These are phyloP conservation scores for Penicillium parvum DNA, from an alignment of 495 filamentous ascomycete species.

Conservation along the genomic window DNA sequence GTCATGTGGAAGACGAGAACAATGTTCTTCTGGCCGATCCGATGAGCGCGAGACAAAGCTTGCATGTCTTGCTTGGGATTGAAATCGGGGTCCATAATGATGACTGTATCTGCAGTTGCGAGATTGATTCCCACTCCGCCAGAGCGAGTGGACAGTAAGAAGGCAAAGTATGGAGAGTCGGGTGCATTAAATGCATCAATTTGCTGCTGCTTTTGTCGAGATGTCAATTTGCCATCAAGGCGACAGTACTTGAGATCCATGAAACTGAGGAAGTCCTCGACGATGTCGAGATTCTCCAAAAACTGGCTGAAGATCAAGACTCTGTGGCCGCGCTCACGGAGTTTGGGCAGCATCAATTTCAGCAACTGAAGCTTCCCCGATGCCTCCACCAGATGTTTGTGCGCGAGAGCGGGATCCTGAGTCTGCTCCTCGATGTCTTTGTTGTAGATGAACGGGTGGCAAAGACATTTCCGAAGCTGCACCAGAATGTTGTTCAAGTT, in stretches of 20 bases:
- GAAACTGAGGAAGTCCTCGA: slow-evolving; percentile 84
- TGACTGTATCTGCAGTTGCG: slow-evolving; percentile 94
- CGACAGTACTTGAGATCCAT: slow-evolving; percentile 68
- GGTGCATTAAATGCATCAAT: slow-evolving; percentile 93
- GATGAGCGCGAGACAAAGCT: slow-evolving; percentile 86
- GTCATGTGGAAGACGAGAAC: slow-evolving; percentile 93
- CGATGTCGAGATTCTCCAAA: slow-evolving; percentile 76
- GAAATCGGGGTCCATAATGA: slow-evolving; percentile 97
- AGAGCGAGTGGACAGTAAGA: slow-evolving; percentile 87
- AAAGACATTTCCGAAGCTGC: slow-evolving; percentile 91
- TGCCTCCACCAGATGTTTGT: slow-evolving; percentile 82
- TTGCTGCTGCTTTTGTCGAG: slow-evolving; percentile 82
- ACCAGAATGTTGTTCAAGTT: slow-evolving; percentile 91
- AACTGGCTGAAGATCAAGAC: slow-evolving; percentile 98
- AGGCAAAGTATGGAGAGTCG: slow-evolving; percentile 75
- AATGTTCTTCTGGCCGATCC: slow-evolving; percentile 93
- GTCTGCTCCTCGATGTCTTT: slow-evolving; percentile 77
- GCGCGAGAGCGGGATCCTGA: slow-evolving; percentile 46
- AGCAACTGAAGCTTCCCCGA: slow-evolving; percentile 85
- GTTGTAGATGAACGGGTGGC: slow-evolving; percentile 94
- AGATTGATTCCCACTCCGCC: slow-evolving; percentile 98
- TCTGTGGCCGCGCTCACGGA: slow-evolving; percentile 82
- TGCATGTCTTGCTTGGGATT: slow-evolving; percentile 99
- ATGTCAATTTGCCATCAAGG: slow-evolving; percentile 76
- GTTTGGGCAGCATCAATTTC: slow-evolving; percentile 84